Evolutionary conservation across 1,139 yeast genomes (phyloP).

Genomic region (Magnusiomyces clavatus): DNA sequence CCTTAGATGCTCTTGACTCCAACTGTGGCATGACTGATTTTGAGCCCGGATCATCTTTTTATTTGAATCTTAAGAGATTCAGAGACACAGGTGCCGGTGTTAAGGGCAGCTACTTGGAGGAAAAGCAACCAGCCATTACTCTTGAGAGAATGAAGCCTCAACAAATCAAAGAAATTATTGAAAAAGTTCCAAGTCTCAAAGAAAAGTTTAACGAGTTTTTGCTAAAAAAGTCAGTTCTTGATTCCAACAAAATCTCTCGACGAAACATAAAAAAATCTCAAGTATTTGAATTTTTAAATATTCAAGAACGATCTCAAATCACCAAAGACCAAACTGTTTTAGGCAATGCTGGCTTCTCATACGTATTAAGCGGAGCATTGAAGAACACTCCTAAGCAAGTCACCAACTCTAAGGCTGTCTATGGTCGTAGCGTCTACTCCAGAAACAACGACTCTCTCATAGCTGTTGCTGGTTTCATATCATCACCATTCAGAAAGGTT

Average conservation of each 20-base stretch:
- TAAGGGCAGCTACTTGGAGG: constrained; percentile 21
- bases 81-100: constrained; percentile 44
- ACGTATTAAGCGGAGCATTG: constrained; percentile 10
- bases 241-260: constrained; percentile 2
- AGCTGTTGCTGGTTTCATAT: constrained; percentile 13
- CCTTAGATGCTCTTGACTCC: constrained; percentile 46
- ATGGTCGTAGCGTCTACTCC: constrained; percentile 1
- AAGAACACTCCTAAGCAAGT: constrained; percentile 5
- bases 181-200: constrained; percentile 2
- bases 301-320: not conserved
- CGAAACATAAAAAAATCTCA: not conserved
- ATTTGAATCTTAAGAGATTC: constrained; percentile 44
- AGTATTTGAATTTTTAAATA: not conserved
- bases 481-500: not conserved
- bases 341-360: constrained; percentile 13
- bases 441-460: constrained; percentile 4
- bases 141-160: constrained; percentile 5
- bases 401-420: not conserved
- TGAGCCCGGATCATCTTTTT: constrained; percentile 42
- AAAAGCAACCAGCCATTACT: not conserved
- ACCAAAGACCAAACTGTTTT: constrained; percentile 6
- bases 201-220: constrained; percentile 7
- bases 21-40: constrained; percentile 46
- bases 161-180: constrained; percentile 6
- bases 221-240: constrained; percentile 4